phyloP scores from a whole-genome alignment of 192 early-diverging fungal genomes.

The Coemansia sp. region DNA sequence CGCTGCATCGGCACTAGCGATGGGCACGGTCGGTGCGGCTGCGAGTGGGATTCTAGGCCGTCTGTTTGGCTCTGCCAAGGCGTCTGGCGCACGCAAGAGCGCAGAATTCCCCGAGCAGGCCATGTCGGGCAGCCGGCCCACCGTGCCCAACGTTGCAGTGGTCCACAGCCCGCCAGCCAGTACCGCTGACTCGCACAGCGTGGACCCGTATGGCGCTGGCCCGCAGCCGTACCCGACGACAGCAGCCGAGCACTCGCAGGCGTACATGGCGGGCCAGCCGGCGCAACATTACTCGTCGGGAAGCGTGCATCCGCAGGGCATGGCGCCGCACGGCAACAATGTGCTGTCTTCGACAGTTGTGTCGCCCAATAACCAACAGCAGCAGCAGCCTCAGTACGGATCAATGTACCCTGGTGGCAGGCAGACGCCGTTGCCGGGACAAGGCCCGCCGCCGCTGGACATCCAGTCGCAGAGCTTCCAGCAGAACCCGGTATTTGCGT shows the following conservation, averaged over 20 bases:
- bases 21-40: neutral
- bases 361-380: neutral
- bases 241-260: neutral
- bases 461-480: constrained; percentile 9
- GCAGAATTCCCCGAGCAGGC: constrained; percentile 3
- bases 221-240: constrained; percentile 22
- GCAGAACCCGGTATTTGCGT: constrained; percentile 11
- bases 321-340: neutral
- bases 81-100: neutral
- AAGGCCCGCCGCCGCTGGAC: constrained; percentile 5
- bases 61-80: constrained; percentile 20
- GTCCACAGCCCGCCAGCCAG: constrained; percentile 10
- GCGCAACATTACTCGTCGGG: constrained; percentile 19
- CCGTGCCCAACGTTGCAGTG: constrained; percentile 14
- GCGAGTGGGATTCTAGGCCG: constrained; percentile 14
- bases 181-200: constrained; percentile 1
- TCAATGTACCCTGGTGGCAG: constrained; percentile 10
- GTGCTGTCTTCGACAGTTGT: neutral
- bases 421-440: constrained; percentile 37
- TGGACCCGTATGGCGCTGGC: constrained; percentile 19
- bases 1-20: neutral
- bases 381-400: neutral
- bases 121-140: neutral
- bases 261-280: neutral
- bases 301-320: neutral